A percentile compares a stretch with the other conserved stretches of the same genome.
These are phyloP conservation scores for Orbilia quercus DNA, from an alignment of 2,329 filamentous ascomycete species.

Conservation along the genomic window DNA sequence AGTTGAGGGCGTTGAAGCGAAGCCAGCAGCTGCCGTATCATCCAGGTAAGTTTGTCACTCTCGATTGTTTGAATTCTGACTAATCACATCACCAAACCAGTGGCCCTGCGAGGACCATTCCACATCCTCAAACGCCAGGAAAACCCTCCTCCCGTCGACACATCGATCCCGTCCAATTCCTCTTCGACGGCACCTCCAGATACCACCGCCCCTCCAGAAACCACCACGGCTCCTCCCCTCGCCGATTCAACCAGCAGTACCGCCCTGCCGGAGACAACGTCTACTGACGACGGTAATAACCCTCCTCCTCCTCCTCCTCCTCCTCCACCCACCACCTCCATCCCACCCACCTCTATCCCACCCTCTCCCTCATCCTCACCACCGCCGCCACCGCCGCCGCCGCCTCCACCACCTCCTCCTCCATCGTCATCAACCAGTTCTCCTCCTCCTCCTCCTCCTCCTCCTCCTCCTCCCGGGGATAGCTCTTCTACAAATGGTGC, in stretches of 20 bases:
- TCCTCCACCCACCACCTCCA: neutral
- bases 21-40: constrained; percentile 24
- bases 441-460: neutral
- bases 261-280: constrained; percentile 31
- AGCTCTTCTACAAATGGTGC: neutral
- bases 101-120: constrained; percentile 25
- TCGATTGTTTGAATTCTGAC: neutral
- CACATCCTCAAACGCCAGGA: constrained; percentile 44
- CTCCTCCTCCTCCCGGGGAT: neutral
- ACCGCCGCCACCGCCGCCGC: neutral
- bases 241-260: constrained; percentile 11
- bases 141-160: constrained; percentile 10
- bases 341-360: neutral
- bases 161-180: constrained; percentile 21
- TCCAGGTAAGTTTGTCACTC: constrained; percentile 1
- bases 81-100: neutral
- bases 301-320: constrained; percentile 7
- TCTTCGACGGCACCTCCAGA: constrained; percentile 20
- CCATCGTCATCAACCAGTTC: neutral
- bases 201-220: constrained; percentile 17
- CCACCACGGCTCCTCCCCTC: no score
- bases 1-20: constrained; percentile 45
- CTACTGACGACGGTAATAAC: constrained; percentile 34
- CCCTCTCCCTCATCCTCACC: neutral
- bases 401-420: neutral